These are phyloP conservation scores for Claviceps cyperi DNA, from an alignment of 2,329 filamentous ascomycete genomes.

Conservation along the genomic window DNA sequence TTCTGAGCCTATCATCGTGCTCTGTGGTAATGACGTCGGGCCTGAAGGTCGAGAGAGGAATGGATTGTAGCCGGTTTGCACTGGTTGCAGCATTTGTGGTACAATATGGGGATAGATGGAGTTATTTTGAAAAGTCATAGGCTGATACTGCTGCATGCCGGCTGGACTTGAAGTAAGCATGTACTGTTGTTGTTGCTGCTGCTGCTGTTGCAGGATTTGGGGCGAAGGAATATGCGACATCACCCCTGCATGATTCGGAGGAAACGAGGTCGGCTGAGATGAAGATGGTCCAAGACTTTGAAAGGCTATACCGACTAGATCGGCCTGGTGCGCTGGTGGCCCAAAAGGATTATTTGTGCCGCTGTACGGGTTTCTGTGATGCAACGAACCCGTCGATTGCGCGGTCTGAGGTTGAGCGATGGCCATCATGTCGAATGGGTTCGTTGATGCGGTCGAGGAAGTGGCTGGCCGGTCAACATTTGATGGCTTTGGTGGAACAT, in stretches of 20 bases:
- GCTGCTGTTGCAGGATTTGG: constrained; percentile 18
- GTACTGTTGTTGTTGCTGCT: constrained; percentile 22
- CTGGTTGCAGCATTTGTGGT: constrained; percentile 21
- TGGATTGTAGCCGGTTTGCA: constrained; percentile 34
- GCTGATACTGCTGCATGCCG: constrained; percentile 25
- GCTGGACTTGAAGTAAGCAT: constrained; percentile 29
- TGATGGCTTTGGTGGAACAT: constrained; percentile 14
- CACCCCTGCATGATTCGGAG: constrained; percentile 52
- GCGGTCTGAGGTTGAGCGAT: constrained; percentile 44
- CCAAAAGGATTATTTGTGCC: constrained; percentile 59
- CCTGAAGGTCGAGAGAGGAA: constrained; percentile 29
- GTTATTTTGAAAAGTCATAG: constrained; percentile 24
- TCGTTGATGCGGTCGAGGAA: constrained; percentile 38
- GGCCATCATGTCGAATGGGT: constrained; percentile 52
- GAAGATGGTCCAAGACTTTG: constrained; percentile 56
- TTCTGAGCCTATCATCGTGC: constrained; percentile 26
- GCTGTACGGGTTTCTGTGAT: constrained; percentile 40
- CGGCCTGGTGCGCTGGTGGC: constrained; percentile 24
- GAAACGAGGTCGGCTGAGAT: constrained; percentile 35
- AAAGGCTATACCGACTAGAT: constrained; percentile 51
- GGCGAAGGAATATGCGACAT: background rate
- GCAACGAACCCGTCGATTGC: constrained; percentile 48
- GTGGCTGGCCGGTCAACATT: constrained; percentile 22
- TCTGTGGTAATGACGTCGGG: constrained; percentile 19
- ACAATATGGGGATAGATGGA: constrained; percentile 28